phyloP scores from a whole-genome alignment of 2,329 filamentous ascomycete species.

The Pyrenophora seminiperda region DNA sequence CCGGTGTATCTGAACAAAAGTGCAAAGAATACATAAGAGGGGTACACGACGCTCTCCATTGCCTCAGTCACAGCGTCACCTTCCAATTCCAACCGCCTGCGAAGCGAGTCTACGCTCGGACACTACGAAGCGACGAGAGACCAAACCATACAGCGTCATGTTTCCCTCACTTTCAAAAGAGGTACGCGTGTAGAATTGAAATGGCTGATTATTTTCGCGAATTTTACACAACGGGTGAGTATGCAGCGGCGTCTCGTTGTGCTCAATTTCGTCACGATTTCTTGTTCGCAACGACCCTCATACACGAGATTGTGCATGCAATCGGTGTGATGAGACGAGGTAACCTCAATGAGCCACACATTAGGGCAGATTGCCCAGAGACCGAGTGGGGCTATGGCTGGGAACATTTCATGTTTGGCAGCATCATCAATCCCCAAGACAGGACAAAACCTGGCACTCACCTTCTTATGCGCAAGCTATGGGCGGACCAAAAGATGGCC shows the following conservation, averaged over 20 bases:
- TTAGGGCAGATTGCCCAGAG: slow-evolving; percentile 31
- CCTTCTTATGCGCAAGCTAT: slow-evolving; percentile 37
- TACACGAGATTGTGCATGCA: slow-evolving; percentile 46
- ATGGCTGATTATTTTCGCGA: slow-evolving; percentile 24
- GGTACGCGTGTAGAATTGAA: slow-evolving; percentile 27
- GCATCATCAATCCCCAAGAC: slow-evolving; percentile 40
- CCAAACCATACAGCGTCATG: slow-evolving; percentile 17
- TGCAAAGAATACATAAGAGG: slow-evolving; percentile 16
- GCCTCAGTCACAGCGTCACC: slow-evolving; percentile 31
- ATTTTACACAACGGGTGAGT: slow-evolving; percentile 30
- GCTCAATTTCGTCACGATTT: slow-evolving; percentile 45
- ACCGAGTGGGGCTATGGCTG: slow-evolving; percentile 45
- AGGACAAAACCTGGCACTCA: slow-evolving; percentile 20
- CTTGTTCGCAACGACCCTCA: slow-evolving; percentile 34
- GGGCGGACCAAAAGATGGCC: slow-evolving; percentile 24
- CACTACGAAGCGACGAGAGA: slow-evolving; percentile 9
- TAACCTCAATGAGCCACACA: slow-evolving; percentile 33
- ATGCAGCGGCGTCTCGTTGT: slow-evolving; percentile 28
- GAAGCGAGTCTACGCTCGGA: slow-evolving; percentile 31
- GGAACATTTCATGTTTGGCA: slow-evolving; percentile 46
- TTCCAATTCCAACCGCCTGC: slow-evolving; percentile 25
- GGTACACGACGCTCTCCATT: slow-evolving; percentile 33
- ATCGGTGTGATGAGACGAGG: slow-evolving; percentile 42
- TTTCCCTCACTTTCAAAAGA: slow-evolving; percentile 20
- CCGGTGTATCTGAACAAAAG: slow-evolving; percentile 15